These are phyloP conservation scores for Phoma sp. DNA, from an alignment of 2,329 filamentous ascomycete genomes.

Conservation along the genomic window DNA sequence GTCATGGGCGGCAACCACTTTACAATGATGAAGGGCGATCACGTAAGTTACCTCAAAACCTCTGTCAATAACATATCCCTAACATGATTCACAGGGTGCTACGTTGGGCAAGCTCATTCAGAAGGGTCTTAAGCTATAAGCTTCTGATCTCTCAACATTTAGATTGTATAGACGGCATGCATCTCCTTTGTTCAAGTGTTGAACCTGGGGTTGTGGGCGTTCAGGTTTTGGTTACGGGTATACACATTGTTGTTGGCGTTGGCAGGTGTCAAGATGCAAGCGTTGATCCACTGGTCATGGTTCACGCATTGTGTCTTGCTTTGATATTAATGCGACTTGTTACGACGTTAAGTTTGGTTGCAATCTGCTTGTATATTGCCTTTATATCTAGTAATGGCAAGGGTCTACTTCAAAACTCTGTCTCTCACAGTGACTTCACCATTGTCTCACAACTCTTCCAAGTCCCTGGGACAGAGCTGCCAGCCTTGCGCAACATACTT, in stretches of 20 bases:
- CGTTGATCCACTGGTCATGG: constrained; percentile 11
- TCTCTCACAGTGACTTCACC: neutral
- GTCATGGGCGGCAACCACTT: constrained; percentile 79
- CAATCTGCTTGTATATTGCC: constrained; percentile 6
- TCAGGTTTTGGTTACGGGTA: constrained; percentile 17
- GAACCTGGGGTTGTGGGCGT: constrained; percentile 43
- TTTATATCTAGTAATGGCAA: constrained; percentile 20
- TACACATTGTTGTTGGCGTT: constrained; percentile 19
- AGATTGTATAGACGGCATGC: constrained; percentile 36
- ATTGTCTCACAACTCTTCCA: neutral
- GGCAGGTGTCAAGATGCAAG: constrained; percentile 3
- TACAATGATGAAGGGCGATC: constrained; percentile 74
- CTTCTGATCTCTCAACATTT: neutral
- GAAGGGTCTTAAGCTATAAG: constrained; percentile 50
- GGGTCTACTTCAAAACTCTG: constrained; percentile 18
- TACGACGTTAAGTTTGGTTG: constrained; percentile 11
- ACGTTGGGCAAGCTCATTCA: constrained; percentile 54
- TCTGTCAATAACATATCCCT: constrained; percentile 22
- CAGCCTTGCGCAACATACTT: constrained; percentile 1
- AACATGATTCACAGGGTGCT: constrained; percentile 41
- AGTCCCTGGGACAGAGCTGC: neutral
- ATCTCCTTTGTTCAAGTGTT: constrained; percentile 47
- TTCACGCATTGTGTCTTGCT: constrained; percentile 4
- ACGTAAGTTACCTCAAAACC: constrained; percentile 47
- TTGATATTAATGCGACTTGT: constrained; percentile 5